These are phyloP conservation scores for Peronospora farinosa DNA, from an alignment of 352 stramenopile genomes.

Conservation along the genomic window DNA sequence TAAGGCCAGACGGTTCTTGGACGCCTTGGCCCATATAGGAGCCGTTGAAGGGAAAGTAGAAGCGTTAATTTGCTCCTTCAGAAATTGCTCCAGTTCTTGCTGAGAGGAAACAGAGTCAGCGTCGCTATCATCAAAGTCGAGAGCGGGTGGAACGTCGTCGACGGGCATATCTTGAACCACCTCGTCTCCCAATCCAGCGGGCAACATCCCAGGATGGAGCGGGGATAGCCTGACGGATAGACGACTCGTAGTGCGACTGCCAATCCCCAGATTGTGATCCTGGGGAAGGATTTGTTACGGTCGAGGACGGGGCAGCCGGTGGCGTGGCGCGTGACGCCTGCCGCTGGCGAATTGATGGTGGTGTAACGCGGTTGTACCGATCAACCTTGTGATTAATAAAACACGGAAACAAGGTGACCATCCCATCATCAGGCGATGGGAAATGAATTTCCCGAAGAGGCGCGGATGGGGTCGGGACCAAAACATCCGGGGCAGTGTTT, in stretches of 20 bases:
- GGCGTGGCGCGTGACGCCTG: too few relatives aligned
- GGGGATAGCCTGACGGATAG: too few relatives aligned
- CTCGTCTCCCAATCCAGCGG: too few relatives aligned
- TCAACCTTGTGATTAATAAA: not conserved
- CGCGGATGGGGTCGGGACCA: not conserved
- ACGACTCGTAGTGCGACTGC: too few relatives aligned
- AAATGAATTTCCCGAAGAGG: not conserved
- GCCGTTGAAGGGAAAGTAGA: not conserved
- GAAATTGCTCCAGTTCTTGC: not conserved
- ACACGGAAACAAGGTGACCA: not conserved
- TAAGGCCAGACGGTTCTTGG: not conserved
- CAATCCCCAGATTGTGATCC: too few relatives aligned
- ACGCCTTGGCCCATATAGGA: not conserved
- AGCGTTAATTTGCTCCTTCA: not conserved
- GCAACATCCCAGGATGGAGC: too few relatives aligned
- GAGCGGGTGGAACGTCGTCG: not conserved
- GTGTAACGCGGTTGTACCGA: not conserved
- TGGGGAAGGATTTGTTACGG: too few relatives aligned
- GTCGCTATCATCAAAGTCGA: not conserved
- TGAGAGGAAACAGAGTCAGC: not conserved
- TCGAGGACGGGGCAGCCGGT: not conserved
- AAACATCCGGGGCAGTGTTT: not conserved
- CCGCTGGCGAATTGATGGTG: not conserved
- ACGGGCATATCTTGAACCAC: not conserved
- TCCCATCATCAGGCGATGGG: not conserved